phyloP scores from a whole-genome alignment of 495 filamentous ascomycete genomes.

The Thermochaetoides thermophila region DNA sequence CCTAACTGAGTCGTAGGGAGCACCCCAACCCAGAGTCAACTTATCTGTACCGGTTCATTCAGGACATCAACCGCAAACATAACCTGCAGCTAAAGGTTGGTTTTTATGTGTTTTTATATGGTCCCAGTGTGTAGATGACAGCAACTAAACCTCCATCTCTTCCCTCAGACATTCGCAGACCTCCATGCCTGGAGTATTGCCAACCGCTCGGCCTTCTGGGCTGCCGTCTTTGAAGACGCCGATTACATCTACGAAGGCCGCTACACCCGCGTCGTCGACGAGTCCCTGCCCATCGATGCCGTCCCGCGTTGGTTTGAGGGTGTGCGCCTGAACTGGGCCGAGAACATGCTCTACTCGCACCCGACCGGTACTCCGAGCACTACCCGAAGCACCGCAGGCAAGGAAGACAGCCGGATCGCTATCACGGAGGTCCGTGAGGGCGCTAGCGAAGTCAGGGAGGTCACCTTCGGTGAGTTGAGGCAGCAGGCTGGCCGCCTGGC shows the following conservation, averaged over 20 bases:
- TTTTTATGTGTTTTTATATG: not conserved
- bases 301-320: conserved; percentile 58
- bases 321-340: conserved; percentile 45
- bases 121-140: not conserved
- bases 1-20: conserved; percentile 24
- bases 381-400: conserved; percentile 28
- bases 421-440: conserved; percentile 62
- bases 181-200: conserved; percentile 6
- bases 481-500: conserved; percentile 38
- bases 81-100: conserved; percentile 29
- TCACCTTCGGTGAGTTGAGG: conserved; percentile 52
- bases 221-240: conserved; percentile 41
- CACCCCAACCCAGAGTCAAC: conserved; percentile 39
- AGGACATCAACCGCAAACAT: conserved; percentile 30
- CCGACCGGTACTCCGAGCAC: conserved; percentile 15
- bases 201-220: conserved; percentile 47
- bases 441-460: conserved; percentile 34
- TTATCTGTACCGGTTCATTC: conserved; percentile 36
- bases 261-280: conserved; percentile 48
- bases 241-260: conserved; percentile 46
- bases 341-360: conserved; percentile 43
- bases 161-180: conserved; percentile 2
- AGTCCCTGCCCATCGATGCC: conserved; percentile 48
- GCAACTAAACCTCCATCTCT: not conserved
- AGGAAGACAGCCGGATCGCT: conserved; percentile 56